Evolutionary conservation across 305 asterid species (phyloP), one percentile per base, ranked within the genome.

Genomic region (Ilex paraguariensis): DNA sequence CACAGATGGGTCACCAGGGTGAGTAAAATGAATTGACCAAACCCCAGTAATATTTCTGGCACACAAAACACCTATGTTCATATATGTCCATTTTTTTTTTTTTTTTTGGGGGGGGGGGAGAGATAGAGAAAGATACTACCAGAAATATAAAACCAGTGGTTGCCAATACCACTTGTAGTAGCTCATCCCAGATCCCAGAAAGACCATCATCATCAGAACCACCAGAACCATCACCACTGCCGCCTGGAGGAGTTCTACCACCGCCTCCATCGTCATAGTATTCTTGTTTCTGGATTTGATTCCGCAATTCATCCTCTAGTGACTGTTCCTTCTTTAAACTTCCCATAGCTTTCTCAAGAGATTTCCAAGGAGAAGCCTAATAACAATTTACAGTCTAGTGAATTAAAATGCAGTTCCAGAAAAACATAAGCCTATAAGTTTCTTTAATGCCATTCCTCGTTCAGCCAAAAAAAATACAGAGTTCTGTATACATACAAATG

Each of bases 251-350:
- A 66, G 69, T 71, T 33, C 84, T 88, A 13, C 79, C 79, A 62
- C 75, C 57, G 49, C 88, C 88, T 57, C 88, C 90, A 55, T 67
- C 97, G 49, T 70, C 85, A 56, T n/a, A 65, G 70, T 68, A 88
- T 60, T 91, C 96, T 70, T 84, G 81, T 65, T 86, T 86, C 80
- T 83, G 60, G 54, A 86, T 84, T 75, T 88, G 98, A 77, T 86
- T 86, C 78, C 66, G 78, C 75, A 84, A 60, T 13, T 82, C 63
- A 65, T 84, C 86, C 82, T 84, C 91, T 55, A 86, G 59, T 14
- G 91, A 84, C 54, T 9, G 66, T 31, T 78, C 77, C 70, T 82
- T 84, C 66, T 66, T 76, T 44, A 84, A 75, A 59, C 67, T 78
- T 17, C 82, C 82, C 74, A 76, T 48, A 32, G 73, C 78, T 39